Evolutionary conservation across 2,329 filamentous ascomycete genomes (phyloP).

Genomic region (Pyricularia pennisetigena): DNA sequence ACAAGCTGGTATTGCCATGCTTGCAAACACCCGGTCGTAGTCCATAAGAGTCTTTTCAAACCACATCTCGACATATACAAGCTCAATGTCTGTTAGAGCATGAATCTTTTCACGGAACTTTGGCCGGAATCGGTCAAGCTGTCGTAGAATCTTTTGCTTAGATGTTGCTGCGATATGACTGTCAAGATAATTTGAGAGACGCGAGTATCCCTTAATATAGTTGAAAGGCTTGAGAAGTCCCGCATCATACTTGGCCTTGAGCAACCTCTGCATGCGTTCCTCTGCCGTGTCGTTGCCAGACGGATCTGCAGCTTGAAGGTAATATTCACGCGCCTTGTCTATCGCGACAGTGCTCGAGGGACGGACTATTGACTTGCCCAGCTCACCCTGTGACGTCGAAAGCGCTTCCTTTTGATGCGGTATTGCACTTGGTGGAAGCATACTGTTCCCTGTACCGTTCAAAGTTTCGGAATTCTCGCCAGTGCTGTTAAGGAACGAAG

Average conservation of each 20-base stretch:
- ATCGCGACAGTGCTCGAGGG: conserved; percentile 51
- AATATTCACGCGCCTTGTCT: conserved; percentile 79
- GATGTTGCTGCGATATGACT: conserved; percentile 72
- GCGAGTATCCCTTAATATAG: conserved; percentile 92
- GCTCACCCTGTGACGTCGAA: conserved; percentile 31
- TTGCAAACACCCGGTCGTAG: conserved; percentile 95
- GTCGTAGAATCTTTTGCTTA: conserved; percentile 83
- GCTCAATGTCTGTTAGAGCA: conserved; percentile 81
- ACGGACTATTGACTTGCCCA: conserved; percentile 47
- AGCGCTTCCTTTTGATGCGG: conserved; percentile 16
- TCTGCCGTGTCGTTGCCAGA: conserved; percentile 78
- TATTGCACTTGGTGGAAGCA: conserved; percentile 20
- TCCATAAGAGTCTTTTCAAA: conserved; percentile 95
- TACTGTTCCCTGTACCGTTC: conserved; percentile 17
- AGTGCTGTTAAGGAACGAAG: conserved; percentile 32
- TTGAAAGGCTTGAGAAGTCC: conserved; percentile 95
- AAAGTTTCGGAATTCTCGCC: conserved; percentile 23
- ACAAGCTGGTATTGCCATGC: conserved; percentile 96
- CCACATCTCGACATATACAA: conserved; percentile 97
- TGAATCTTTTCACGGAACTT: conserved; percentile 96
- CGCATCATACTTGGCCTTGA: conserved; percentile 93
- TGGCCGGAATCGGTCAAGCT: conserved; percentile 85
- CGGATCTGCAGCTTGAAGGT: conserved; percentile 92
- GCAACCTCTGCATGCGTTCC: conserved; percentile 87
- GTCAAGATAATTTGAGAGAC: conserved; percentile 86